Conservation (phyloP, 371 early-diverging fungal species). For the Mortierella sp. region DNA sequence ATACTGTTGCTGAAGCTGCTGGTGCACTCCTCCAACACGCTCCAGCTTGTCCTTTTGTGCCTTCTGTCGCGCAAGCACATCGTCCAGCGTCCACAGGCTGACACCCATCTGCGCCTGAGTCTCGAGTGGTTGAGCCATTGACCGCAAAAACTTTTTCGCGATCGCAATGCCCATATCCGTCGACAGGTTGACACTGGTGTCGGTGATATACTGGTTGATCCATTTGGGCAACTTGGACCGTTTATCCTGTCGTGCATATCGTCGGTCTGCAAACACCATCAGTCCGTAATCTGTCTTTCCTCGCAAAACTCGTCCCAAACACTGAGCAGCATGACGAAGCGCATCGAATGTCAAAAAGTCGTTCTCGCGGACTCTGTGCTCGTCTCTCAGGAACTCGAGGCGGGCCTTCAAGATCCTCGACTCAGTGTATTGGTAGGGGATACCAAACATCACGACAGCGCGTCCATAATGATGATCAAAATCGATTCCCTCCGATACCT, state of each 20-base stretch:
- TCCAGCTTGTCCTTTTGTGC: constrained; percentile 52
- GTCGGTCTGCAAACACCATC: constrained; percentile 99
- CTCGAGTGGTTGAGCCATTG: constrained; percentile 98
- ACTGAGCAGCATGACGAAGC: constrained; percentile 99
- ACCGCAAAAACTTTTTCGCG: constrained; percentile 95
- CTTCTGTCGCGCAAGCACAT: constrained; percentile 67
- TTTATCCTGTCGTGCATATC: constrained; percentile 97
- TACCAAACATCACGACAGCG: constrained; percentile 99
- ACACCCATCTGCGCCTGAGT: constrained; percentile 71
- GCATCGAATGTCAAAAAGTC: constrained; percentile 99
- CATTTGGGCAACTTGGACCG: constrained; percentile 98
- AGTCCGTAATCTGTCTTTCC: constrained; percentile 99
- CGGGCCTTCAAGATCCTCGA: constrained; percentile 97
- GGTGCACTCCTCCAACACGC: constrained; percentile 25
- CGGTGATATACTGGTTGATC: constrained; percentile 96
- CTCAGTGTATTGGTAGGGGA: constrained; percentile 99
- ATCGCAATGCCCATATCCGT: constrained; percentile 99
- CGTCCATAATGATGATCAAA: constrained; percentile 99
- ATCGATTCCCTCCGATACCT: constrained; percentile 99
- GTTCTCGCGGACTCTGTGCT: constrained; percentile 96
- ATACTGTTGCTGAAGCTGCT: constrained; percentile 33
- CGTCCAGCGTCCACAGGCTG: constrained; percentile 73
- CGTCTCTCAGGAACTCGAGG: constrained; percentile 95
- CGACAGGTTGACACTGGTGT: constrained; percentile 93
- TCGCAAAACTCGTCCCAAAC: constrained; percentile 98